These are phyloP conservation scores for Phascolomyces articulosus DNA, from an alignment of 371 early-diverging fungal species.

Conservation along the genomic window DNA sequence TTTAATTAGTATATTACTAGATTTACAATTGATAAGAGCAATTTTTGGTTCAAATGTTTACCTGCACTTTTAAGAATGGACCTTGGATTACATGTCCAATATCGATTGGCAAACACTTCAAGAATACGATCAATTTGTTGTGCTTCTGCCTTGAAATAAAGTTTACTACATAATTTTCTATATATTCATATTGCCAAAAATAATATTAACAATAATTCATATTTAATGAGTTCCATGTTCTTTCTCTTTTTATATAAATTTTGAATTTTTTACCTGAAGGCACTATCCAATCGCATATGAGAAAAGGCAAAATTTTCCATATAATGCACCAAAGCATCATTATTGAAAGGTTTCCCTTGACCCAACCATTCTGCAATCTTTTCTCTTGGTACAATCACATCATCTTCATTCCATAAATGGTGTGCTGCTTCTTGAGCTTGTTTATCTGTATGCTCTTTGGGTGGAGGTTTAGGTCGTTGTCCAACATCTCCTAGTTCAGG, in stretches of 20 bases:
- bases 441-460: not conserved
- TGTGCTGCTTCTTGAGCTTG: constrained; percentile 36
- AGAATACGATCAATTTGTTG: constrained; percentile 92
- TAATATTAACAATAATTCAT: not conserved
- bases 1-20: too few species aligned
- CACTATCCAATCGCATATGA: constrained; percentile 72
- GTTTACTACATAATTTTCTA: constrained; percentile 71
- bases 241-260: constrained; percentile 4
- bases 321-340: constrained; percentile 61
- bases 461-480: not conserved
- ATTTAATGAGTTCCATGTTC: not conserved
- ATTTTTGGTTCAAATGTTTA: constrained; percentile 11
- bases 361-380: constrained; percentile 56
- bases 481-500: not conserved
- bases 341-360: constrained; percentile 54
- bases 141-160: constrained; percentile 88
- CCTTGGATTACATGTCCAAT: constrained; percentile 79
- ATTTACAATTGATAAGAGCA: too few species aligned
- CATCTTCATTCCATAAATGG: constrained; percentile 45
- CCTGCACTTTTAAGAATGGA: constrained; percentile 55
- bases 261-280: constrained; percentile 65
- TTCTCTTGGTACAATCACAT: constrained; percentile 37
- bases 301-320: constrained; percentile 80
- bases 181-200: not conserved
- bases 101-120: constrained; percentile 78